Base-by-base conservation (phyloP, 2,329 filamentous ascomycete species). In the Tolypocladium ovalisporum region DNA sequence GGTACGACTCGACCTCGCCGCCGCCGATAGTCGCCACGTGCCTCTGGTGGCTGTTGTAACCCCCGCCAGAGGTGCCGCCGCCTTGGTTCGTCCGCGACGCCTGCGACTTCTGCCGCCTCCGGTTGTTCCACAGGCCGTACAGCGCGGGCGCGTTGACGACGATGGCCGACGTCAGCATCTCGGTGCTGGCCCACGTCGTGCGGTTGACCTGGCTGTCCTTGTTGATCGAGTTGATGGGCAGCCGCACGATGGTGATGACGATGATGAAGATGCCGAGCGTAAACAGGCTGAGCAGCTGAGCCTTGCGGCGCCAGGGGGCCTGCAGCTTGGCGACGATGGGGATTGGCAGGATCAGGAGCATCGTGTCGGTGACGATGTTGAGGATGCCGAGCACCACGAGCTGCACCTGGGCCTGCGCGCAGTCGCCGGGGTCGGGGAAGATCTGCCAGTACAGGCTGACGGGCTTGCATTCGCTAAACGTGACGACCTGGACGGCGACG, bases 401-500 rank as follows among this genome's bases (percentile, higher is more conserved):
- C 53, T 73, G 70, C 10, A 69, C 29, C 29, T 68, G 66, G 19
- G 69, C 68, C 57, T 64, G 58, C 37, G 64, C 61, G 60, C 70
- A 73, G 1, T 57, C 66, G 65, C 70, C 71, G 54, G 71, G 69
- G 56, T 65, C 62, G 52, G 70, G 80, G 1, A 76, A 62, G 55
- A 83, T 76, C 64, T 82, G 79, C 79, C 79, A 84, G 66, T 83
- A 82, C 56, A 81, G 76, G 53, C 70, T 63, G 62, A 82, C 77
- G 3, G 80, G 79, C 15, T 73, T 59, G 59, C 71, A 73, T 62
- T 73, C 71, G 58, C 62, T 62, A 58, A 73, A 70, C 3, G 67
- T 71, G 10, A 64, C 61, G 40, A 71, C 64, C 47, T 72, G 66
- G 47, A 70, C 67, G 12, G 64, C 62, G 34, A 68, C 56, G 53